Conservation (phyloP, 228 moss, liverwort and hornwort genomes). For the Sphagnum fallax region DNA sequence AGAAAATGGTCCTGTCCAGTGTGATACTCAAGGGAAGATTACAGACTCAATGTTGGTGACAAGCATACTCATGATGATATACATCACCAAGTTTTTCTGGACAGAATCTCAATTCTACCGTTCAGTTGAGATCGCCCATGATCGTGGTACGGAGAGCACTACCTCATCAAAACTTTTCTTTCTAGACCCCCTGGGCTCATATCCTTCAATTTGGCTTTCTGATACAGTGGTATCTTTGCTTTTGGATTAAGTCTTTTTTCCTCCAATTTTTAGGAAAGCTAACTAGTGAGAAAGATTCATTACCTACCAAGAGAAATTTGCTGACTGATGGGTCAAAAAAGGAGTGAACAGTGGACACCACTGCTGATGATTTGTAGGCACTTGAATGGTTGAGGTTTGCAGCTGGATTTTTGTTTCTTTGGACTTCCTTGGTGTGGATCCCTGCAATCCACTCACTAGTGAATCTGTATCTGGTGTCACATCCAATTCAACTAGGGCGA, state of each 20-base stretch:
- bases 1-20: slow-evolving; percentile 20
- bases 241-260: no score
- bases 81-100: slow-evolving; percentile 53
- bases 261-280: no score
- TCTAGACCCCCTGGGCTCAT: no score
- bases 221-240: no score
- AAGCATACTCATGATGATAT: slow-evolving; percentile 30
- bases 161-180: no score
- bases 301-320: no score
- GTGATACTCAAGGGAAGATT: slow-evolving; percentile 28
- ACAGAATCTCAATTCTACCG: slow-evolving; percentile 45
- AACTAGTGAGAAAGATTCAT: no score
- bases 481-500: slow-evolving; percentile 57
- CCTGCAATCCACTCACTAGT: slow-evolving; percentile 51
- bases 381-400: slow-evolving; percentile 25
- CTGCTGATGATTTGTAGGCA: background rate
- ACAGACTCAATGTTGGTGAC: slow-evolving; percentile 36
- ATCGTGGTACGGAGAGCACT: slow-evolving; percentile 22
- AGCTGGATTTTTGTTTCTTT: slow-evolving; percentile 58
- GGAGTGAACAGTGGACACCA: no score
- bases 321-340: no score
- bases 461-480: slow-evolving; percentile 55
- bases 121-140: slow-evolving; percentile 46
- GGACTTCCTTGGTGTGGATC: slow-evolving; percentile 50
- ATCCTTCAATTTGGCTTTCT: no score